Base-by-base conservation (phyloP, 169 alveolate genomes). In the Plasmodium reichenowi region DNA sequence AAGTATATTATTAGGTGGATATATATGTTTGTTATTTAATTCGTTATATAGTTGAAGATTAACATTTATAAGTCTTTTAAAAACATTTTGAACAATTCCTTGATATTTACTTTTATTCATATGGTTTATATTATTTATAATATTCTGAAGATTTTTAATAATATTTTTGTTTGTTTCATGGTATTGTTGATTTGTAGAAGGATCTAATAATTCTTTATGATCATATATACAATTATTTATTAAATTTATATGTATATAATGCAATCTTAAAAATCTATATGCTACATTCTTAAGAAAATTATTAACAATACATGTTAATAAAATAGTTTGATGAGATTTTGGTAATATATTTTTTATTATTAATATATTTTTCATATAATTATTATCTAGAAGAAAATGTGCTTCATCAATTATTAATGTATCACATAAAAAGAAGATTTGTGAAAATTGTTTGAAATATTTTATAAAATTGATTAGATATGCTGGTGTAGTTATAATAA, bases 371-470 rank as follows among this genome's bases (percentile, higher is more conserved):
- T 67, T 56, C n/a, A 80, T 20, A 45, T 52, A 80, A 68, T 80
- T 80, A 29, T 68, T 32, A 80, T 80, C 59, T 56, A 80, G 20
- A 43, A 80, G 73, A 50, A 80, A 80, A 56, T 80, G 70, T 13
- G 91, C 91, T 68, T 80, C 91, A 47, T 80, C 91, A 38, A 80
- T 71, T 45, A 80, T 68, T 22, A 80, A 29, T 32, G 91, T 80
- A 38, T 80, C 91, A 68, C 91, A 80, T 70, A 80, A 80, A 80
- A 80, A 80, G 58, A 80, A 38, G 64, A 68, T 52, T 10, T 68
- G 45, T 54, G 67, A 56, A 60, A 80, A 80, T 20, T 32, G 5
- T 17, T 43, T 32, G 4, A 83, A 56, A 60, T 26, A 80, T 52
- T 70, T 66, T 43, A 80, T 70, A 68, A 67, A 72, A 56, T 80